Evolutionary conservation across 2,329 filamentous ascomycete species (phyloP), one percentile per base, ranked within the genome.

Genomic region (Ophiocordyceps polyrhachis-furcata): DNA sequence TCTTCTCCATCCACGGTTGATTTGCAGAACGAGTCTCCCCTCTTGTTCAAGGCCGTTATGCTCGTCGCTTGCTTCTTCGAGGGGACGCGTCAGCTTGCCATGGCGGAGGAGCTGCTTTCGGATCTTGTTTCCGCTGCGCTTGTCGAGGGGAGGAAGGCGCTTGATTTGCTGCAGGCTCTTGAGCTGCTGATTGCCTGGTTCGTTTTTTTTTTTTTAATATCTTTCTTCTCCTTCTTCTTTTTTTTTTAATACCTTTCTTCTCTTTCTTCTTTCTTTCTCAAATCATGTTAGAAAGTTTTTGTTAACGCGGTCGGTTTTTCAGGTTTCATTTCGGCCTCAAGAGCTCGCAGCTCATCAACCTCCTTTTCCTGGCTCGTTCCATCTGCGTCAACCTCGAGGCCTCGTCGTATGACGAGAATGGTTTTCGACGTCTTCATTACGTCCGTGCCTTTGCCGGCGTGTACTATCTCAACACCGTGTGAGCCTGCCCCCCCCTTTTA

Each of bases 381-480:
- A 62, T 71, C 51, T 67, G 65, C 44, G 54, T 65, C 4, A 64
- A 60, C 35, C 53, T 71, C 11, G 62, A 59, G 9, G 60, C 63
- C 44, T 51, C 50, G 45, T 49, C 49, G 7, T 51, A 49, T 28
- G 48, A 50, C 15, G 53, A 51, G 47, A 20, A 52, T 14, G 53
- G 50, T 25, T 58, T 56, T 40, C 49, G 52, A 1, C 56, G 56
- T 20, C 49, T 71, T 11, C 66, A 71, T 45, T 55, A 63, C 41
- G 62, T 70, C 56, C 59, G 70, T 41, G 66, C 68, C 0, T 70
- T 68, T 51, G 61, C 62, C 1, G 69, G 67, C 2, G 67, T 65
- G 4, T 73, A 70, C 47, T 73, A 72, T 45, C 50, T 72, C 4
- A 67, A 69, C 28, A 68, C 68, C 7, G 51, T 68, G 67, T 70